These are phyloP conservation scores for Ambispora gerdemannii DNA, from an alignment of 192 early-diverging fungal species.

Conservation along the genomic window DNA sequence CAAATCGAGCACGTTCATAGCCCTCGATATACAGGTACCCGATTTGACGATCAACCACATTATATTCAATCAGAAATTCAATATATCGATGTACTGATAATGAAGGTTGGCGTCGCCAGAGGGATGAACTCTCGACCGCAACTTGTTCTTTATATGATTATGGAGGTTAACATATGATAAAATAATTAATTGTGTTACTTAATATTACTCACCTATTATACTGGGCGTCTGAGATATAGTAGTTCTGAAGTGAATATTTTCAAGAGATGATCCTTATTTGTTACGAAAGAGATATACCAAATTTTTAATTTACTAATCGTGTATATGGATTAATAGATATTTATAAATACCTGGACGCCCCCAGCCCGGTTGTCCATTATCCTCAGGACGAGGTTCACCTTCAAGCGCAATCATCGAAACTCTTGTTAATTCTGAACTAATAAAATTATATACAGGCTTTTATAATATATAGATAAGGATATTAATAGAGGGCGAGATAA, in stretches of 20 bases:
- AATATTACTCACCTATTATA: constrained; percentile 54
- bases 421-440: constrained; percentile 43
- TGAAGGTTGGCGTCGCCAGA: constrained; percentile 44
- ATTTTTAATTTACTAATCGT: not conserved
- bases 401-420: constrained; percentile 38
- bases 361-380: constrained; percentile 50
- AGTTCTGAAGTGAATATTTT: constrained; percentile 52
- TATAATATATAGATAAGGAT: not conserved
- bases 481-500: not conserved
- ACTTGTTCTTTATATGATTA: constrained; percentile 48
- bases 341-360: constrained; percentile 45
- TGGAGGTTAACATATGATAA: too few species aligned
- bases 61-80: constrained; percentile 48
- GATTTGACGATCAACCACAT: constrained; percentile 41
- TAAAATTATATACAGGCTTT: constrained; percentile 47
- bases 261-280: constrained; percentile 34
- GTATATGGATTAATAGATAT: not conserved
- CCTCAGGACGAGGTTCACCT: constrained; percentile 44
- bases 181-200: too few species aligned
- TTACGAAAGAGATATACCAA: not conserved
- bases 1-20: constrained; percentile 57
- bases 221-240: constrained; percentile 52
- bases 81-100: constrained; percentile 53
- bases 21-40: constrained; percentile 53
- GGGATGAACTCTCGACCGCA: constrained; percentile 37